phyloP scores from a whole-genome alignment of 2,329 filamentous ascomycete genomes.

The Paradendryphiella salina region DNA sequence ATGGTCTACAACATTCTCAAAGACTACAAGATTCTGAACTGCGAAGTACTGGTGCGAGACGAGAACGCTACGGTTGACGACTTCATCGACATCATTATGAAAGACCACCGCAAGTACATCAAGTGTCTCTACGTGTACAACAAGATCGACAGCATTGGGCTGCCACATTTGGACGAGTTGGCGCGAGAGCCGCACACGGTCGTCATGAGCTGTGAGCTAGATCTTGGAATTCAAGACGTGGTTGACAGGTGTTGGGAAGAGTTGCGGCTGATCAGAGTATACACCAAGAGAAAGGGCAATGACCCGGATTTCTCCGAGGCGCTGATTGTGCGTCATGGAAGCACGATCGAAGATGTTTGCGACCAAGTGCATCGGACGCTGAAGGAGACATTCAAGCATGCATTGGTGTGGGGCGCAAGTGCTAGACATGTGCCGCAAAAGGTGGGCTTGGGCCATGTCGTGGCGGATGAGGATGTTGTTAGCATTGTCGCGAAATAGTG shows the following conservation, averaged over 20 bases:
- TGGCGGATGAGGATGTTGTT: slow-evolving; percentile 71
- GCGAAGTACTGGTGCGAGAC: slow-evolving; percentile 91
- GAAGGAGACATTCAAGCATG: slow-evolving; percentile 99
- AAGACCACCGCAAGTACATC: slow-evolving; percentile 98
- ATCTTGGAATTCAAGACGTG: slow-evolving; percentile 90
- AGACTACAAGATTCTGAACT: slow-evolving; percentile 99
- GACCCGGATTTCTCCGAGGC: slow-evolving; percentile 91
- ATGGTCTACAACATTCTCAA: slow-evolving; percentile 97
- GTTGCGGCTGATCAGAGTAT: slow-evolving; percentile 83
- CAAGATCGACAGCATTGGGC: slow-evolving; percentile 94
- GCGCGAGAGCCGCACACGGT: slow-evolving; percentile 91
- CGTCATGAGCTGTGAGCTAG: slow-evolving; percentile 96
- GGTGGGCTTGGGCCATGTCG: slow-evolving; percentile 80
- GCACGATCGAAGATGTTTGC: slow-evolving; percentile 94
- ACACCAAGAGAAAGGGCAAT: slow-evolving; percentile 83
- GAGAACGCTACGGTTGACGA: slow-evolving; percentile 94
- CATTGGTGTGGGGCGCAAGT: slow-evolving; percentile 95
- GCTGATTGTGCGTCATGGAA: slow-evolving; percentile 85
- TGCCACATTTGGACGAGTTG: slow-evolving; percentile 90
- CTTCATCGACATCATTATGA: slow-evolving; percentile 99
- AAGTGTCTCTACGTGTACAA: slow-evolving; percentile 95
- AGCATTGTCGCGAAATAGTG: slow-evolving; percentile 58
- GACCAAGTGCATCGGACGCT: slow-evolving; percentile 90
- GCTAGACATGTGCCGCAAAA: slow-evolving; percentile 92
- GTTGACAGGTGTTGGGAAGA: slow-evolving; percentile 96